Percentiles rank a stretch among this genome's conserved stretches.
Evolutionary conservation across 2,329 filamentous ascomycete genomes (phyloP).

Genomic region (Dactylonectria macrodidyma): DNA sequence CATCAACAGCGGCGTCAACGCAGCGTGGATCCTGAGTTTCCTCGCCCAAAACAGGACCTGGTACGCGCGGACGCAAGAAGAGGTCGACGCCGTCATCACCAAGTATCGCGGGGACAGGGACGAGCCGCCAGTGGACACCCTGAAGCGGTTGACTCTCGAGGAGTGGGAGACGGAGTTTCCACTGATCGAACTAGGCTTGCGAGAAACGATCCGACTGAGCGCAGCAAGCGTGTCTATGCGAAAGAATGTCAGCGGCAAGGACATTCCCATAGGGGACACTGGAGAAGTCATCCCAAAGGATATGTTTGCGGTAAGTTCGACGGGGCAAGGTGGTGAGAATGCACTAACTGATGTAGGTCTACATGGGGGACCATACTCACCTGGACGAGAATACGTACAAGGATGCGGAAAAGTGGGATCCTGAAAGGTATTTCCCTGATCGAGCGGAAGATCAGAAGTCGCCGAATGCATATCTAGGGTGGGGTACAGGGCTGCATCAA

Average conservation of each 20-base stretch:
- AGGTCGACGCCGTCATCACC: constrained; percentile 62
- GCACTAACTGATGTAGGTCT: constrained; percentile 48
- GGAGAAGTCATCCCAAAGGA: constrained; percentile 65
- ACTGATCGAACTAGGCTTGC: constrained; percentile 64
- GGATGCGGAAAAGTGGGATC: constrained; percentile 65
- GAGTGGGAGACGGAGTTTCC: constrained; percentile 71
- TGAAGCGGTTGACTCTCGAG: constrained; percentile 63
- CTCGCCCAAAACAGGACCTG: constrained; percentile 63
- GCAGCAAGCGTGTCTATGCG: constrained; percentile 64
- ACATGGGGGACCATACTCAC: constrained; percentile 64
- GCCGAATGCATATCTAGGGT: constrained; percentile 51
- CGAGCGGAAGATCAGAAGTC: constrained; percentile 60
- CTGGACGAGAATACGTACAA: constrained; percentile 64
- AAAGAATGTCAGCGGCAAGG: constrained; percentile 63
- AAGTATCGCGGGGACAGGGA: constrained; percentile 55
- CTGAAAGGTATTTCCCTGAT: constrained; percentile 61
- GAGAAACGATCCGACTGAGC: constrained; percentile 68
- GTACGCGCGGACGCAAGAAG: constrained; percentile 60
- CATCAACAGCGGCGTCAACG: constrained; percentile 70
- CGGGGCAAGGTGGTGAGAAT: not conserved
- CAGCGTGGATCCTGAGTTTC: constrained; percentile 66
- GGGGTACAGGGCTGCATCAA: constrained; percentile 55
- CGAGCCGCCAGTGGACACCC: constrained; percentile 53
- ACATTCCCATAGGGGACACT: constrained; percentile 60
- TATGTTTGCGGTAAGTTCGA: constrained; percentile 57